Evolutionary conservation across 2,329 filamentous ascomycete species (phyloP).

Genomic region (Dactylonectria estremocensis): DNA sequence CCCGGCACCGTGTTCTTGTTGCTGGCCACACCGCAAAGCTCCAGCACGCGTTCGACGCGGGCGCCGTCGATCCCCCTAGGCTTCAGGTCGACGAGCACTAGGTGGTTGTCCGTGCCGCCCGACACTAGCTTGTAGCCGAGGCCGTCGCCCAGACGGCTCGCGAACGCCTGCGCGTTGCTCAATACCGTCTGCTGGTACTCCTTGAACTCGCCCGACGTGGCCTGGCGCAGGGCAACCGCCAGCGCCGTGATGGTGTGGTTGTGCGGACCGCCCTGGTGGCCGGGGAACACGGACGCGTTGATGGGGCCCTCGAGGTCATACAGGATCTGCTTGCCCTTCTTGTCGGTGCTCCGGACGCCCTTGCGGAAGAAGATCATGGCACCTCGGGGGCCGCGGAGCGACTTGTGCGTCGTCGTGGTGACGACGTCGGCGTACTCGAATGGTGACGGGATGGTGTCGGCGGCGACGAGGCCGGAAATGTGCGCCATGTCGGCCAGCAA

Average conservation of each 20-base stretch:
- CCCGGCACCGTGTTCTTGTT: conserved; percentile 99
- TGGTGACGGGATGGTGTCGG: conserved; percentile 88
- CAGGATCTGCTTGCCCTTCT: conserved; percentile 79
- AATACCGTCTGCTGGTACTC: conserved; percentile 91
- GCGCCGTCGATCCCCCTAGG: conserved; percentile 87
- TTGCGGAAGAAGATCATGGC: conserved; percentile 99
- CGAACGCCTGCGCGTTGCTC: conserved; percentile 88
- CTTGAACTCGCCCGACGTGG: conserved; percentile 87
- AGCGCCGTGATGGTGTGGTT: conserved; percentile 98
- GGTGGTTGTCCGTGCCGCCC: conserved; percentile 95
- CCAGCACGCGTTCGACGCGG: conserved; percentile 87
- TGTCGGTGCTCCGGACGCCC: conserved; percentile 87
- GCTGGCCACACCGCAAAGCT: conserved; percentile 90
- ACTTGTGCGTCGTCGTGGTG: conserved; percentile 98
- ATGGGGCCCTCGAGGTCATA: conserved; percentile 94
- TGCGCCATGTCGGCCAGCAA: conserved; percentile 96
- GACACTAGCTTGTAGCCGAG: conserved; percentile 90
- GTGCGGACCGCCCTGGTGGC: conserved; percentile 96
- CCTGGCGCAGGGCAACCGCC: conserved; percentile 92
- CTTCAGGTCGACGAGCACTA: conserved; percentile 92
- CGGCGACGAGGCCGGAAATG: conserved; percentile 92
- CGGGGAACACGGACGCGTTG: conserved; percentile 95
- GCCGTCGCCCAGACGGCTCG: conserved; percentile 73
- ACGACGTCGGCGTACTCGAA: conserved; percentile 93
- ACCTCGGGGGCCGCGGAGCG: conserved; percentile 90